Evolutionary conservation across 495 filamentous ascomycete genomes (phyloP), one percentile per base, ranked within the genome.

Genomic region (Penicillium cinerascens): DNA sequence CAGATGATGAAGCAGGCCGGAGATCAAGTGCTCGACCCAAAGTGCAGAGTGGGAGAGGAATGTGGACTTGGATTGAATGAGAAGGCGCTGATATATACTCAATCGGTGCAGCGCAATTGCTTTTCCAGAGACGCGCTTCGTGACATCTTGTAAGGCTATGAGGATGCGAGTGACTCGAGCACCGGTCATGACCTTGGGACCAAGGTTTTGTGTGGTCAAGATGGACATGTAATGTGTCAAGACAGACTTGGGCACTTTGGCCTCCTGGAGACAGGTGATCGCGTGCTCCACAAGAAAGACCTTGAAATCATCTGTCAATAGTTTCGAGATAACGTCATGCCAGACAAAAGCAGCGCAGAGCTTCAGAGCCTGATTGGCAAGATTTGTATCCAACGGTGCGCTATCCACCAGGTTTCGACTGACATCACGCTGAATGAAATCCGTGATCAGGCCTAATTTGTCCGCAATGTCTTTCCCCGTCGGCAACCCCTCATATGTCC

Each of bases 11-110:
- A 95, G 79, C 69, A 96, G 81, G 25, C 89, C 88, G 20, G 78
- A 80, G 47, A 97, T 82, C n/a, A 96, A 67, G 63, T 92, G 85
- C 25, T 85, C 72, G 35, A 95, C 77, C 92, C 92, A 97, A 20
- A 70, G 40, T 2, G 58, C 27, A n/a, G 72, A 51, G 10, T 70
- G 65, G 7, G 68, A 61, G 46, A 87, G 75, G 83, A 98, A 95
- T 16, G 78, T 69, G 4, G 75, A 59, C 51, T 78, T 87, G 10
- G 79, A 77, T 66, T 93, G 88, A 43, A 71, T 73, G 16, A 96
- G 64, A 6, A 97, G 71, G 39, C 81, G 86, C 49, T 82, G 76
- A 63, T 96, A 97, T 42, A 93, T 83, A 25, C 77, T 70, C 15
- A 97, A 75, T 27, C 92, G 82, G 21, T 85, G 84, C 51, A 82